Conservation (phyloP, 177 flowering plant genomes). For the Vitis hybrid region DNA sequence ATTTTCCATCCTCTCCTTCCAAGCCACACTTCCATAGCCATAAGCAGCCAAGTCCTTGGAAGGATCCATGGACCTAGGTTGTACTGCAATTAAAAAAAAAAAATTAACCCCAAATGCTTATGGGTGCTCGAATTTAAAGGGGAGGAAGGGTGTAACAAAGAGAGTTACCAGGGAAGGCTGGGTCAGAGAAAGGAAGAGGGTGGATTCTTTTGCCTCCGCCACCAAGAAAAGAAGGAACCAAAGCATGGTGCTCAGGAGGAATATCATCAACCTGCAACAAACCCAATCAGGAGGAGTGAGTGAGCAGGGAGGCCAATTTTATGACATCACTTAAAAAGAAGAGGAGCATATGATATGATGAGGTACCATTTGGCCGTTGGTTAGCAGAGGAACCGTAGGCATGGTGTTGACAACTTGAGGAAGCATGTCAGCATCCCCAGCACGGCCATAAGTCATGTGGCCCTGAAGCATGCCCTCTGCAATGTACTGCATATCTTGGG, state of each 20-base stretch:
- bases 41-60: slow-evolving; percentile 31
- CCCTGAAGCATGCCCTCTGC: slow-evolving; percentile 29
- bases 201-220: slow-evolving; percentile 49
- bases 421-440: slow-evolving; percentile 38
- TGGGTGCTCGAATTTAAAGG: not conserved
- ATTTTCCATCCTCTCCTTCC: slow-evolving; percentile 32
- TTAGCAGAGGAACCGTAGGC: slow-evolving; percentile 49
- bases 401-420: slow-evolving; percentile 39
- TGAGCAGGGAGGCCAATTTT: not conserved
- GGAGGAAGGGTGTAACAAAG: not conserved
- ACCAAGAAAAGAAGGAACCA: slow-evolving; percentile 46
- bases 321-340: not conserved
- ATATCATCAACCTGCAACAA: slow-evolving; percentile 36
- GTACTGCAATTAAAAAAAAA: slow-evolving; percentile 14
- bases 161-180: slow-evolving; percentile 35
- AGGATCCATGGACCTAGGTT: slow-evolving; percentile 31
- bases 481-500: slow-evolving; percentile 18
- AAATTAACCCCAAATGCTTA: not conserved
- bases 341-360: not conserved
- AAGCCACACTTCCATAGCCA: slow-evolving; percentile 33
- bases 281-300: not conserved
- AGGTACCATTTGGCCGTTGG: slow-evolving; percentile 50
- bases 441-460: slow-evolving; percentile 39
- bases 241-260: slow-evolving; percentile 25
- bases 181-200: slow-evolving; percentile 49